A percentile compares a stretch with the other conserved stretches of the same genome.
Evolutionary conservation across 768 basidiomycete genomes (phyloP).

Genomic region (Trametes coccinea): DNA sequence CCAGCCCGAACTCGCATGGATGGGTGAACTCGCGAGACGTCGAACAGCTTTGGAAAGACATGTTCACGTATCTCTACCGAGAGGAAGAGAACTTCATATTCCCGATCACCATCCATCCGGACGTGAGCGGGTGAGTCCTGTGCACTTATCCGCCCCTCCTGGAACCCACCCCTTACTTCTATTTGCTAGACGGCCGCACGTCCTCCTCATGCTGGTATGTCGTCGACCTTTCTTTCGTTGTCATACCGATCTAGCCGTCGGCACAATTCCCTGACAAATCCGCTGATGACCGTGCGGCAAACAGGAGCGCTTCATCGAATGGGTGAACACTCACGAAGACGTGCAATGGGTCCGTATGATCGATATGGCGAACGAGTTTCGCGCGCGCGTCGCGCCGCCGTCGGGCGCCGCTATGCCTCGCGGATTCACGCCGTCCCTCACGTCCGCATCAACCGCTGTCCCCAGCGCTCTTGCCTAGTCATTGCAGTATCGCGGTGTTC

Average conservation of each 20-base stretch:
- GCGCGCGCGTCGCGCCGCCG: constrained; percentile 49
- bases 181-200: constrained; percentile 56
- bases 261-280: too few relatives aligned
- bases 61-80: constrained; percentile 66
- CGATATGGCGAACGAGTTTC: constrained; percentile 65
- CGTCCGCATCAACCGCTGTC: too few relatives aligned
- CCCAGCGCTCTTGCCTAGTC: too few relatives aligned
- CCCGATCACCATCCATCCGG: constrained; percentile 78
- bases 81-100: constrained; percentile 56
- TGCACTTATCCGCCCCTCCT: background rate
- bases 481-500: too few relatives aligned
- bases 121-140: constrained; percentile 58
- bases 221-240: background rate
- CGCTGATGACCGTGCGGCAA: background rate
- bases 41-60: constrained; percentile 77
- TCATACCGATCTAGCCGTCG: background rate
- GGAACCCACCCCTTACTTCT: background rate
- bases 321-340: constrained; percentile 68
- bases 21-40: constrained; percentile 68
- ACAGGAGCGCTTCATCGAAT: constrained; percentile 72
- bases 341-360: constrained; percentile 73
- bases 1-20: constrained; percentile 67
- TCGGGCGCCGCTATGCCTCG: constrained; percentile 56
- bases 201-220: constrained; percentile 69
- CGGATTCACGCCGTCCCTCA: background rate